These are phyloP conservation scores for Zygoascus meyerae DNA, from an alignment of 1,139 yeast genomes.

Conservation along the genomic window DNA sequence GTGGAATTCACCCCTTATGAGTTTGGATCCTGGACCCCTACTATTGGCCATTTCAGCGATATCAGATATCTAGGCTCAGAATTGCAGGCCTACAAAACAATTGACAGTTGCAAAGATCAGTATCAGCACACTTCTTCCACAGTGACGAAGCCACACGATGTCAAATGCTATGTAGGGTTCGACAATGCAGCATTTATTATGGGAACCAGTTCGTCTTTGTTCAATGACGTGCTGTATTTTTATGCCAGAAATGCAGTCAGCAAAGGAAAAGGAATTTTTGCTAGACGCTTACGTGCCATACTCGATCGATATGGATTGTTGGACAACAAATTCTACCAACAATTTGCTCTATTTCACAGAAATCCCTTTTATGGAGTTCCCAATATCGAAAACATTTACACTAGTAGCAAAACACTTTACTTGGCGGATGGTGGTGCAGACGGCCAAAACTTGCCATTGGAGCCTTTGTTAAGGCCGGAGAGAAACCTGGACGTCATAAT, in stretches of 20 bases:
- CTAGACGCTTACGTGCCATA: conserved; percentile 7
- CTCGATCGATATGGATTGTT: conserved; percentile 9
- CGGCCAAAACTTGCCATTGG: conserved; percentile 66
- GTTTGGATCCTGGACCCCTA: conserved; percentile 85
- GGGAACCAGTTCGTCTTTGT: conserved; percentile 73
- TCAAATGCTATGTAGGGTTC: conserved; percentile 58
- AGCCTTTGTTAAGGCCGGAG: conserved; percentile 64
- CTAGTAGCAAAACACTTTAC: conserved; percentile 33
- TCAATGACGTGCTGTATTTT: conserved; percentile 47
- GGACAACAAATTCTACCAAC: conserved; percentile 14
- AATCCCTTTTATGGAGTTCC: conserved; percentile 16
- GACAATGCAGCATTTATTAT: conserved; percentile 71
- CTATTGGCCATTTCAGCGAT: conserved; percentile 60
- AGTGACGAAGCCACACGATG: not conserved
- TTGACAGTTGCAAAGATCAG: not conserved
- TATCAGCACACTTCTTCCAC: not conserved
- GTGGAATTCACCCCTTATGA: conserved; percentile 80
- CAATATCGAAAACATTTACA: conserved; percentile 33
- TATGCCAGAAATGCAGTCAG: conserved; percentile 14
- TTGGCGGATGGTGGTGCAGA: conserved; percentile 89
- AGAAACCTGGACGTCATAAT: conserved; percentile 68
- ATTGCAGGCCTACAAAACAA: conserved; percentile 45
- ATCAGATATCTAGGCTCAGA: conserved; percentile 68
- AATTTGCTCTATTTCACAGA: conserved; percentile 21
- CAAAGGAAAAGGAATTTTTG: conserved; percentile 10